Percentiles rank a stretch among this genome's conserved stretches.
phyloP scores from a whole-genome alignment of 306 rosid genomes.

The Prunus mongolica region DNA sequence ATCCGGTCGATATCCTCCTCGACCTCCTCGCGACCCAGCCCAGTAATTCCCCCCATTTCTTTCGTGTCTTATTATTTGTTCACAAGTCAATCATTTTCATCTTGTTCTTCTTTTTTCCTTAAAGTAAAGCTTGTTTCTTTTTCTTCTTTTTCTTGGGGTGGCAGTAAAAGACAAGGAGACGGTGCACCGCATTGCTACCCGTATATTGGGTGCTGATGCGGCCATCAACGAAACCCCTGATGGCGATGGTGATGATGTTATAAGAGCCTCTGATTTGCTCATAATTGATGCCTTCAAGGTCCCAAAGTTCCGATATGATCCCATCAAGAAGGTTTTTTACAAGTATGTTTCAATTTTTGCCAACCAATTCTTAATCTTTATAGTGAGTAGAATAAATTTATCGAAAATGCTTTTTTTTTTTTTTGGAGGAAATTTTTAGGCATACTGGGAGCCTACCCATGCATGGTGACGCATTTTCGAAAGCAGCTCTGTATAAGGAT shows the following conservation, averaged over 20 bases:
- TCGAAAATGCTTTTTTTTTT: neutral
- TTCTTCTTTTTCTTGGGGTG: neutral
- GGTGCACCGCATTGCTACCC: slow-evolving; percentile 49
- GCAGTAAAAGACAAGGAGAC: slow-evolving; percentile 76
- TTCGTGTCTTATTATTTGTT: neutral
- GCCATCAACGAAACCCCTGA: slow-evolving; percentile 26
- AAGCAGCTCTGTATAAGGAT: slow-evolving; percentile 65
- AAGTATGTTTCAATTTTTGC: slow-evolving; percentile 32
- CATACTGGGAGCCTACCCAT: slow-evolving; percentile 51
- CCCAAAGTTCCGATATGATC: slow-evolving; percentile 59
- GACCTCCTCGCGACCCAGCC: slow-evolving; percentile 51
- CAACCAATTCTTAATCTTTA: neutral
- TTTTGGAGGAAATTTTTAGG: slow-evolving; percentile 27
- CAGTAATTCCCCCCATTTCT: slow-evolving; percentile 18
- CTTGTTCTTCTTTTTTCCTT: neutral
- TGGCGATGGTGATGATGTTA: neutral
- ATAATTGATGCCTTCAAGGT: slow-evolving; percentile 55
- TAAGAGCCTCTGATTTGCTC: slow-evolving; percentile 30
- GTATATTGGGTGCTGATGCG: slow-evolving; percentile 46
- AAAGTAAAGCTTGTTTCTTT: neutral
- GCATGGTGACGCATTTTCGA: slow-evolving; percentile 79
- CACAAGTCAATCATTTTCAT: neutral
- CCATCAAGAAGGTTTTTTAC: slow-evolving; percentile 64
- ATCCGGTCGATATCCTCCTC: slow-evolving; percentile 62
- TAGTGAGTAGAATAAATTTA: neutral